Evolutionary conservation across 2,329 filamentous ascomycete genomes (phyloP).

Genomic region (Exutisphaerella laricina): DNA sequence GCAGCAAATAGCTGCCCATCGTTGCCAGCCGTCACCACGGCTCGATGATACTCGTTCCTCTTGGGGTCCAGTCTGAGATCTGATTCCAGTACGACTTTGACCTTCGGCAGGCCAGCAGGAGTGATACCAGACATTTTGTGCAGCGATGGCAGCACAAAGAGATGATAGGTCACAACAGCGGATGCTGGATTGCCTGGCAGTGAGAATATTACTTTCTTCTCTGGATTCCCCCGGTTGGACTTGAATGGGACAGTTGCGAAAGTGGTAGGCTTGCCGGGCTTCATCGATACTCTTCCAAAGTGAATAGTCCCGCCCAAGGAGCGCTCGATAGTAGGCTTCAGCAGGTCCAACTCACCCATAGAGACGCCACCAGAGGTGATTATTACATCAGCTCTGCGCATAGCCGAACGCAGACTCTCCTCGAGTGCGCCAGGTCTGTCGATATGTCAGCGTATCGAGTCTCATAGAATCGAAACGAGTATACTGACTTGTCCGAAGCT

Average conservation of each 20-base stretch:
- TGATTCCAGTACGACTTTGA: conserved; percentile 66
- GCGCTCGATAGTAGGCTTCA: conserved; percentile 94
- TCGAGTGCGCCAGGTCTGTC: conserved; percentile 64
- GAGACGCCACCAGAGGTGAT: conserved; percentile 92
- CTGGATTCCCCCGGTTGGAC: conserved; percentile 46
- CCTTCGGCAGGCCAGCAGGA: conserved; percentile 63
- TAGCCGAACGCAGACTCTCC: conserved; percentile 65
- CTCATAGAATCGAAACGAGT: not conserved
- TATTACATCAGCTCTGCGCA: conserved; percentile 71
- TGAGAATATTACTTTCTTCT: conserved; percentile 72
- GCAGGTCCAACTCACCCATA: conserved; percentile 94
- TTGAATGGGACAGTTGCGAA: conserved; percentile 81
- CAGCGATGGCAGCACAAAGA: conserved; percentile 85
- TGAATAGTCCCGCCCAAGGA: conserved; percentile 86
- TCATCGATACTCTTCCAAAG: conserved; percentile 95
- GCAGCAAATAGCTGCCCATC: conserved; percentile 67
- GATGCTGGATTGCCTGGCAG: conserved; percentile 92
- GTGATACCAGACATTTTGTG: conserved; percentile 68
- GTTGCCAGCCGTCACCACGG: conserved; percentile 56
- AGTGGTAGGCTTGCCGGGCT: conserved; percentile 94
- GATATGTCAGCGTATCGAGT: conserved; percentile 3
- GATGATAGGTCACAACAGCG: conserved; percentile 84
- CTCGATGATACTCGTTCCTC: conserved; percentile 87
- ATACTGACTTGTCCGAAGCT: conserved; percentile 60
- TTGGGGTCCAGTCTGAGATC: conserved; percentile 68